These are phyloP conservation scores for Fusarium miscanthi DNA, from an alignment of 2,329 filamentous ascomycete species.

Conservation along the genomic window DNA sequence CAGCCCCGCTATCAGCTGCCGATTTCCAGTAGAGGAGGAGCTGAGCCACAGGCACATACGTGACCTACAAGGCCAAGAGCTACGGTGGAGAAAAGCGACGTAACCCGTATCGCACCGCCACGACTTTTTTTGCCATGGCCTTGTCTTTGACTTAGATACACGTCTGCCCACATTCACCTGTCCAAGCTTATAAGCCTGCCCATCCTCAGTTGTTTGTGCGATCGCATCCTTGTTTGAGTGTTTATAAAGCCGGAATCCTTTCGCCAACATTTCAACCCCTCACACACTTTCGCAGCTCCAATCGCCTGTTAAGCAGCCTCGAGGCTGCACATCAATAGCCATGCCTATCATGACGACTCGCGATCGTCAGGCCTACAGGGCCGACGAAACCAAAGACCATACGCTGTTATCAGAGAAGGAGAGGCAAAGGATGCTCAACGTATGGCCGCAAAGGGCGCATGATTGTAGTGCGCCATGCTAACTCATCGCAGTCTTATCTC, in stretches of 20 bases:
- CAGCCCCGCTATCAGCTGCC: slow-evolving; percentile 25
- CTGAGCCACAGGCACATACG: slow-evolving; percentile 42
- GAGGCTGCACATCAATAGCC: slow-evolving; percentile 44
- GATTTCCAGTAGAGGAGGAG: slow-evolving; percentile 3
- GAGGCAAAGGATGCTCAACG: slow-evolving; percentile 52
- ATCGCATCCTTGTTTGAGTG: slow-evolving; percentile 8
- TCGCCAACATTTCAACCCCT: background rate
- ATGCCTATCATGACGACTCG: slow-evolving; percentile 51
- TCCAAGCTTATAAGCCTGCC: slow-evolving; percentile 41
- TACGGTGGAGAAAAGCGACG: slow-evolving; percentile 43
- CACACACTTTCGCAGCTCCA: background rate
- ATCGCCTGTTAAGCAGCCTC: slow-evolving; percentile 40
- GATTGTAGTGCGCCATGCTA: background rate
- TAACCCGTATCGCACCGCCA: slow-evolving; percentile 43
- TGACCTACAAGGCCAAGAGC: slow-evolving; percentile 22
- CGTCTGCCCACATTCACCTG: slow-evolving; percentile 33
- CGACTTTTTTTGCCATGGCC: slow-evolving; percentile 20
- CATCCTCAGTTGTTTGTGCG: slow-evolving; percentile 18
- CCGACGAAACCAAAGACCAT: slow-evolving; percentile 52
- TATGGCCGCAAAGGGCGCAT: slow-evolving; percentile 32
- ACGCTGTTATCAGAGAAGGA: slow-evolving; percentile 51
- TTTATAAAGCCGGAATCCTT: background rate
- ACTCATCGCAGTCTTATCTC: slow-evolving; percentile 49
- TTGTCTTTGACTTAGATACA: slow-evolving; percentile 32
- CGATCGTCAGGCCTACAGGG: slow-evolving; percentile 54